These are phyloP conservation scores for Annona cherimola DNA, from an alignment of 164 flowering plant species.

Conservation along the genomic window DNA sequence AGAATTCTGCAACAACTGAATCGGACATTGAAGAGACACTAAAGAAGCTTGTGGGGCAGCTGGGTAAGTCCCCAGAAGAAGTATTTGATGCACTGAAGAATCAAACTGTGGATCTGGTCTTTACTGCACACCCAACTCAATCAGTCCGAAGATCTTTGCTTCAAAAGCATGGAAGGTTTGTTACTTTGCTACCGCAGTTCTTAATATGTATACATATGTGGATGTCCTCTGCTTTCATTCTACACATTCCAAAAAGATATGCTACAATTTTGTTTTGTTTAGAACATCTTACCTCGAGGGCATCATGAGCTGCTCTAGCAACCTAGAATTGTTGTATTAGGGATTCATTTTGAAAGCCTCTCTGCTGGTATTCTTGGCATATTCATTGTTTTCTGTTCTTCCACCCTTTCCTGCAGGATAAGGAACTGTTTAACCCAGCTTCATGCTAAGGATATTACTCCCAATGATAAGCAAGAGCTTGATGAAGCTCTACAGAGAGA, in stretches of 20 bases:
- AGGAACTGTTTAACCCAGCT: constrained; percentile 80
- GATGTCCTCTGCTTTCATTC: neutral
- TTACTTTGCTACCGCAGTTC: neutral
- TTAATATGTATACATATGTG: neutral
- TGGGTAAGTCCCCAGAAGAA: constrained; percentile 94
- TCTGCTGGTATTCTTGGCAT: neutral
- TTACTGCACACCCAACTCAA: constrained; percentile 99
- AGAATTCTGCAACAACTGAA: constrained; percentile 87
- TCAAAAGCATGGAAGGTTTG: constrained; percentile 96
- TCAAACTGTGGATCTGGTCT: constrained; percentile 96
- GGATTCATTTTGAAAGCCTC: neutral
- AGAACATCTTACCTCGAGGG: neutral
- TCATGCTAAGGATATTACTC: constrained; percentile 93
- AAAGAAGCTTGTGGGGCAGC: constrained; percentile 73
- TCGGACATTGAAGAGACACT: constrained; percentile 97
- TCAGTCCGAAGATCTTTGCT: constrained; percentile 94
- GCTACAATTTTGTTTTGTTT: neutral
- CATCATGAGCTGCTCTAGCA: neutral
- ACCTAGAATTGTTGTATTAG: neutral
- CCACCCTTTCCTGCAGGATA: constrained; percentile 43
- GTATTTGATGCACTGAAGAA: constrained; percentile 94
- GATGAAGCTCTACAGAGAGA: constrained; percentile 98
- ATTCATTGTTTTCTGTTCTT: neutral
- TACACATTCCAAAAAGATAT: neutral
- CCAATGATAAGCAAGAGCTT: constrained; percentile 97